phyloP scores from a whole-genome alignment of 2,329 filamentous ascomycete genomes.

The Xylaria sp. region DNA sequence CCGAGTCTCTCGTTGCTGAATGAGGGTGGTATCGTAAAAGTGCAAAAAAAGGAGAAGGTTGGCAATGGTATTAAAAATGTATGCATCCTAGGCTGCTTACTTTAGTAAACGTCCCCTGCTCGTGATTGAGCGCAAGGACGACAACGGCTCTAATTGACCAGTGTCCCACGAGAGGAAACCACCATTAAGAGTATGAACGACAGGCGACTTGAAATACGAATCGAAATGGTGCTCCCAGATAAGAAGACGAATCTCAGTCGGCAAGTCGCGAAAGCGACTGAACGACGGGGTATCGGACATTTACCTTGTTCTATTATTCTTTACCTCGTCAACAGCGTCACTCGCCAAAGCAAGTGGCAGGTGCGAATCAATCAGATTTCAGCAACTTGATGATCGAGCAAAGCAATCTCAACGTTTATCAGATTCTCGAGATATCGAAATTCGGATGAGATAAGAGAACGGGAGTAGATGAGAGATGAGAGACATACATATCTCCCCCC shows the following conservation, averaged over 20 bases:
- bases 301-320: background rate
- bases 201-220: slow-evolving; percentile 30
- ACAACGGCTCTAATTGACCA: slow-evolving; percentile 14
- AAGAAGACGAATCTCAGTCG: slow-evolving; percentile 34
- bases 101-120: slow-evolving; percentile 29
- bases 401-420: background rate
- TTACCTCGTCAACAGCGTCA: background rate
- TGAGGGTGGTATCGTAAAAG: background rate
- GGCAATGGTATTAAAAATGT: background rate
- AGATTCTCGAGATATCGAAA: background rate
- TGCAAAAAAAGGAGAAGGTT: background rate
- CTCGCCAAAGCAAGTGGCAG: background rate
- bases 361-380: background rate
- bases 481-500: background rate
- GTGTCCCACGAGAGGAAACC: slow-evolving; percentile 28
- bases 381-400: background rate
- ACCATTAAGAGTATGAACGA: slow-evolving; percentile 31
- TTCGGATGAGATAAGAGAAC: background rate
- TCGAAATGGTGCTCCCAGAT: slow-evolving; percentile 35
- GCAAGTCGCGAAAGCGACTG: slow-evolving; percentile 31
- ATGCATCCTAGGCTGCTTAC: slow-evolving; percentile 23
- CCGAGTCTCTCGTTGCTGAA: background rate
- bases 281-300: slow-evolving; percentile 23
- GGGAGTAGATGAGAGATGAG: background rate
- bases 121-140: slow-evolving; percentile 27